phyloP scores from a whole-genome alignment of 805 yeast genomes.

The Candida arabinofermentans region DNA sequence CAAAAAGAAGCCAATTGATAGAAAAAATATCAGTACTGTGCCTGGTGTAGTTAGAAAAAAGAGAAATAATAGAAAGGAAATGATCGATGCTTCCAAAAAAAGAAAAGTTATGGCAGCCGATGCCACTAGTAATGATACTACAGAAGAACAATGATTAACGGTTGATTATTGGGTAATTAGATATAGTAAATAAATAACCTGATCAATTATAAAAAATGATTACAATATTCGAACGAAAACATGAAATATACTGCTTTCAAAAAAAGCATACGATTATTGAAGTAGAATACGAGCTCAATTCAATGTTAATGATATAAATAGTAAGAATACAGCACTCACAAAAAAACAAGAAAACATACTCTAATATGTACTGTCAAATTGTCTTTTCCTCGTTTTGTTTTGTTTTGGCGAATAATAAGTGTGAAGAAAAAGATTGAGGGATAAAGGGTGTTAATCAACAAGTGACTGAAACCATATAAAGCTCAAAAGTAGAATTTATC shows the following conservation, averaged over 20 bases:
- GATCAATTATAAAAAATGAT: no score
- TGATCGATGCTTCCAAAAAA: constrained; percentile 73
- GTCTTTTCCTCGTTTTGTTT: not conserved
- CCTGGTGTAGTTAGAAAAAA: constrained; percentile 65
- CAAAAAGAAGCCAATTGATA: constrained; percentile 53
- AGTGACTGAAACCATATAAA: no score
- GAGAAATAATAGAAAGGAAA: constrained; percentile 57
- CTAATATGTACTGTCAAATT: not conserved
- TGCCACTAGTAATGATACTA: no score
- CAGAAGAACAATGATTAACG: no score
- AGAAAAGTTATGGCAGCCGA: constrained; percentile 33
- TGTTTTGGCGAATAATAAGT: not conserved
- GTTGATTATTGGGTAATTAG: no score
- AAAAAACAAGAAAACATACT: not conserved
- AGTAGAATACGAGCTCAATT: constrained; percentile 1
- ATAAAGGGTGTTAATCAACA: no score
- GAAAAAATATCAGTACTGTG: constrained; percentile 81
- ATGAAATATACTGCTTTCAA: no score
- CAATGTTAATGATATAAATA: constrained; percentile 1
- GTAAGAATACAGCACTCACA: not conserved
- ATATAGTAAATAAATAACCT: no score
- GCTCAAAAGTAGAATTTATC: no score
- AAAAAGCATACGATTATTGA: not conserved
- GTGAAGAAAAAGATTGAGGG: not conserved
- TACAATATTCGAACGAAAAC: no score